Evolutionary conservation across 2,329 filamentous ascomycete genomes (phyloP).

Genomic region (Fusarium subglutinans): DNA sequence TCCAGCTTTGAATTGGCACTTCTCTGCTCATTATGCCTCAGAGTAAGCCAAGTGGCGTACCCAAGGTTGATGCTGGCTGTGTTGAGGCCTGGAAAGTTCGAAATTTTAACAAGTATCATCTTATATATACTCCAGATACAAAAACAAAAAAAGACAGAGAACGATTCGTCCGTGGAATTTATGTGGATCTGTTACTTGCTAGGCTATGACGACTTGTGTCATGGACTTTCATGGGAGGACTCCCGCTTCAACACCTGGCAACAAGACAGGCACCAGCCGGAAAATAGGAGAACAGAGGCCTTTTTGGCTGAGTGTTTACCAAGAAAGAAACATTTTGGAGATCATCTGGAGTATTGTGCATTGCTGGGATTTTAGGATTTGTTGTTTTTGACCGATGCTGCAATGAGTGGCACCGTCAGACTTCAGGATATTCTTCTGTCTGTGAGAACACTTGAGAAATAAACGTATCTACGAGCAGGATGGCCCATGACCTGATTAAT

Average conservation of each 20-base stretch:
- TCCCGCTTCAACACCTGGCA: neutral
- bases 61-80: conserved; percentile 29
- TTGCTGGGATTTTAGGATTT: neutral
- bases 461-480: neutral
- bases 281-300: neutral
- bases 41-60: conserved; percentile 26
- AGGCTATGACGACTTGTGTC: neutral
- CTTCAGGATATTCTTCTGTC: neutral
- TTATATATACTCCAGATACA: neutral
- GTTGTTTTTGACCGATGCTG: neutral
- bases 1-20: conserved; percentile 9
- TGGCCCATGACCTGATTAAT: neutral
- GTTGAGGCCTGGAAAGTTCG: conserved; percentile 48
- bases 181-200: conserved; percentile 51
- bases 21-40: neutral
- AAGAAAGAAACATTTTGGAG: neutral
- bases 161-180: conserved; percentile 40
- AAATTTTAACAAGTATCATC: conserved; percentile 18
- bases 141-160: conserved; percentile 1
- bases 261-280: neutral
- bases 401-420: neutral
- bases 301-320: neutral
- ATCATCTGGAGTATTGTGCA: neutral
- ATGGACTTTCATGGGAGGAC: conserved; percentile 19
- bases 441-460: neutral